Percentiles rank a stretch among this genome's conserved stretches.
phyloP scores from a whole-genome alignment of 768 basidiomycete genomes.

The Infundibulicybe gibba region DNA sequence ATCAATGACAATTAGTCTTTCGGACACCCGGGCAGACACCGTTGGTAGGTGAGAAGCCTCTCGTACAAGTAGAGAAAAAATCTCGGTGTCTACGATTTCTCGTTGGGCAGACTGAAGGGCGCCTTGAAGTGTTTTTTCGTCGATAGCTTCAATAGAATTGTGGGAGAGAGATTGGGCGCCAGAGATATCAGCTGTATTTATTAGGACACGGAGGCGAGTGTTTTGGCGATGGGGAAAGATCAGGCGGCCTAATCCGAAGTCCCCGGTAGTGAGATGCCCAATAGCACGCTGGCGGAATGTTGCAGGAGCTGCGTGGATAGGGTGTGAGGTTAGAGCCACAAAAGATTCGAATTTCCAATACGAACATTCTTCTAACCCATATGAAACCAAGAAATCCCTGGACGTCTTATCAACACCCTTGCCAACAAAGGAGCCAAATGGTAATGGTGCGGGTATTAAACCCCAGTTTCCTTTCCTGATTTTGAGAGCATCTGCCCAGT shows the following conservation, averaged over 20 bases:
- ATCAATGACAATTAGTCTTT: slow-evolving; percentile 72
- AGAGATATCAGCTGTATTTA: slow-evolving; percentile 30
- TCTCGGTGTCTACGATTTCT: slow-evolving; percentile 78
- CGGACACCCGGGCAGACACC: slow-evolving; percentile 74
- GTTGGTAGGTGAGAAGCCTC: slow-evolving; percentile 78
- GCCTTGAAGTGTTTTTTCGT: slow-evolving; percentile 40
- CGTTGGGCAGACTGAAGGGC: slow-evolving; percentile 57
- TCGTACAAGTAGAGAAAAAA: slow-evolving; percentile 67
- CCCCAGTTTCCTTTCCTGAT: slow-evolving; percentile 79
- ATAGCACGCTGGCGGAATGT: slow-evolving; percentile 65
- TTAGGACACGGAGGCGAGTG: slow-evolving; percentile 58
- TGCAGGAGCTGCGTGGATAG: slow-evolving; percentile 47
- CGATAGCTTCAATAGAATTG: slow-evolving; percentile 29
- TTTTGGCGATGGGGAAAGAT: slow-evolving; percentile 64
- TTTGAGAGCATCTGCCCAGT: slow-evolving; percentile 81
- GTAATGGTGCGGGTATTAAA: slow-evolving; percentile 74
- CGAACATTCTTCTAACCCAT: slow-evolving; percentile 77
- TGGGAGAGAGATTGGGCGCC: slow-evolving; percentile 29
- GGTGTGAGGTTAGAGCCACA: neutral
- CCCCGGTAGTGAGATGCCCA: slow-evolving; percentile 58
- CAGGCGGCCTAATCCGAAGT: slow-evolving; percentile 37
- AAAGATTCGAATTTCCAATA: neutral
- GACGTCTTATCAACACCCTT: slow-evolving; percentile 79
- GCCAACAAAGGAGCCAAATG: slow-evolving; percentile 61
- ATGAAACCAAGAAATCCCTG: slow-evolving; percentile 78